phyloP scores from a whole-genome alignment of 352 stramenopile genomes.

The Pythium volutum region DNA sequence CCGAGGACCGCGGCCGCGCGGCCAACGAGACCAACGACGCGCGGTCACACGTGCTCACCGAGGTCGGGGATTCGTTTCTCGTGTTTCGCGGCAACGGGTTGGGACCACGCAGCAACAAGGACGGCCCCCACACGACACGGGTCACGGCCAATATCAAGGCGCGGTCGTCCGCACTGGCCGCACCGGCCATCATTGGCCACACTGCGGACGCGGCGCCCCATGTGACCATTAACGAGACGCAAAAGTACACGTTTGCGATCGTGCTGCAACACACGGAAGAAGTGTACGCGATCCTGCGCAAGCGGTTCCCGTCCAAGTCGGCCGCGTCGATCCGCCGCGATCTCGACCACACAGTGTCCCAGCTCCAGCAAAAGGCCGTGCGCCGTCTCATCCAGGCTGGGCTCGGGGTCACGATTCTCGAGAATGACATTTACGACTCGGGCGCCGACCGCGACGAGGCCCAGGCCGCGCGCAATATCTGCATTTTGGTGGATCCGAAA shows the following conservation, averaged over 20 bases:
- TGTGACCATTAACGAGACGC: constrained; percentile 80
- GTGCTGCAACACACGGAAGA: constrained; percentile 83
- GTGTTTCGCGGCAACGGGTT: constrained; percentile 23
- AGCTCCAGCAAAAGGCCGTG: constrained; percentile 81
- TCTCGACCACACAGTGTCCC: constrained; percentile 61
- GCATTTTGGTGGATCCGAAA: constrained; percentile 78
- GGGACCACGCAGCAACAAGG: constrained; percentile 24
- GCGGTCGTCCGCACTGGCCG: constrained; percentile 20
- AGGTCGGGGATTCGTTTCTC: constrained; percentile 43
- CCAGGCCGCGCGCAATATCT: constrained; percentile 65
- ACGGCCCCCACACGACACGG: constrained; percentile 21
- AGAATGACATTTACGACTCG: constrained; percentile 62
- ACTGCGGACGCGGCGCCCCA: constrained; percentile 38
- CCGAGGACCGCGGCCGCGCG: constrained; percentile 18
- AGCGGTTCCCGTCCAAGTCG: constrained; percentile 69
- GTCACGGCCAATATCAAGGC: constrained; percentile 23
- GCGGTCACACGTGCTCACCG: constrained; percentile 49
- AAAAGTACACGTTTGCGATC: constrained; percentile 89
- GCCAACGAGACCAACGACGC: constrained; percentile 22
- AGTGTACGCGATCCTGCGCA: constrained; percentile 60
- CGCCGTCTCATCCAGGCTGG: constrained; percentile 77
- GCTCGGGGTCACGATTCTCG: constrained; percentile 63
- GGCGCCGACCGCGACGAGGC: constrained; percentile 40
- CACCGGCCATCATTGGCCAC: constrained; percentile 23
- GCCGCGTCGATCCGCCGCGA: constrained; percentile 64